Base-by-base conservation (phyloP, 164 flowering plant species). In the Malania oleifera region DNA sequence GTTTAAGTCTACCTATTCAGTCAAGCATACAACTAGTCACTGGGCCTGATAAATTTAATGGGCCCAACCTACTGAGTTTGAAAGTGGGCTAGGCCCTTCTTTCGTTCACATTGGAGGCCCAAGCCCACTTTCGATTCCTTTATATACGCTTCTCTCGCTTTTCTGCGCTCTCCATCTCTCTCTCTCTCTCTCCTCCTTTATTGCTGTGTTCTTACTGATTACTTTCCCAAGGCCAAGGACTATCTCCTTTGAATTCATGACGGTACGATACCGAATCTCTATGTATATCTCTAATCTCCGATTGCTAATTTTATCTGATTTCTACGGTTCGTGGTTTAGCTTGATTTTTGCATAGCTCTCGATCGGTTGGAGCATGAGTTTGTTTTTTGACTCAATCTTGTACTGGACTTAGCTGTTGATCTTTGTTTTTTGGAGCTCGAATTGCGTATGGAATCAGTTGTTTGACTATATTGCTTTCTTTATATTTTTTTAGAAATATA, bases 191-290 rank as follows among this genome's bases (percentile, higher is more conserved):
- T 43, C 12, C 34, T 54, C 22, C 22, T 24, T 45, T 18, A 17
- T 37, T 40, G 24, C 22, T 27, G 48, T n/a, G 17, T 23, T 46
- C 26, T 19, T 1, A 14, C 29, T 22, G 24, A 29, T 53, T 24
- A 5, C 66, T 14, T 45, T 57, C 59, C 43, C 45, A 14, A 19
- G 28, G 31, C n/a, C n/a, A n/a, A 52, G 61, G 53, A 35, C 39
- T 44, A 19, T 49, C 58, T 63, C 53, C 47, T 39, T 37, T 19
- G 67, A 60, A 61, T 67, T 68, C 71, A 74, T 74, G 78, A 63
- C 78, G 75, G 78, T 74, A 74, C 54, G 78, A 4, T 67, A 7
- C 5, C 24, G 12, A 38, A 57, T 40, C 49, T 46, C 17, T 6
- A 9, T 25, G 14, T 19, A 22, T 4, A 1, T 43, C 46, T 17